Percentiles rank a stretch among this genome's conserved stretches.
phyloP scores from a whole-genome alignment of 2,329 filamentous ascomycete species.

The Penicillium sp. region DNA sequence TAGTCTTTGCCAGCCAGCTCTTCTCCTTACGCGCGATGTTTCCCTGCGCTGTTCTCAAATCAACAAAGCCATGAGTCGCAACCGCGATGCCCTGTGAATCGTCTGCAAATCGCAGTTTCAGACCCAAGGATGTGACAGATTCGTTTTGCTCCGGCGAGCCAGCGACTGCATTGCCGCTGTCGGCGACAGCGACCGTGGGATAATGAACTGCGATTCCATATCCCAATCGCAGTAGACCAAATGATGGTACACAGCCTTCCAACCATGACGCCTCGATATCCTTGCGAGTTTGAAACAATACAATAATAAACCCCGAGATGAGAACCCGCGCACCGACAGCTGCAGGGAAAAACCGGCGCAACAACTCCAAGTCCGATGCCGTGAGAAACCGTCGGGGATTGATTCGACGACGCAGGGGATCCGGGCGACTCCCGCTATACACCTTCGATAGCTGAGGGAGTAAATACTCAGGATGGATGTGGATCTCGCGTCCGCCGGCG shows the following conservation, averaged over 20 bases:
- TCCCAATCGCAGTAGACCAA: conserved; percentile 24
- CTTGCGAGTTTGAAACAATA: conserved; percentile 21
- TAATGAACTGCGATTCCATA: conserved; percentile 25
- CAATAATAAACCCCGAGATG: conserved; percentile 25
- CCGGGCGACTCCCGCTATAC: conserved; percentile 17
- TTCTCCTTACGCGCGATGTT: conserved; percentile 10
- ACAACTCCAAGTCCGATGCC: conserved; percentile 13
- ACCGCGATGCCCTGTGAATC: conserved; percentile 22
- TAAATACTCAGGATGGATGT: conserved; percentile 23
- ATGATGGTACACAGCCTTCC: conserved; percentile 23
- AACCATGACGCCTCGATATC: conserved; percentile 26
- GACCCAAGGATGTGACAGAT: conserved; percentile 19
- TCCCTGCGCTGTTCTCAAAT: conserved; percentile 16
- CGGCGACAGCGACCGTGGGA: conserved; percentile 12
- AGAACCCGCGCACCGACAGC: conserved; percentile 25
- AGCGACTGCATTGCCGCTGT: conserved; percentile 20
- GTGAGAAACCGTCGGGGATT: conserved; percentile 26
- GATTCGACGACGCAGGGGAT: conserved; percentile 18
- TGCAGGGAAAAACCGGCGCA: conserved; percentile 26
- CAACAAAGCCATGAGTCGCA: conserved; percentile 27
- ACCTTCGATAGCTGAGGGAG: conserved; percentile 18
- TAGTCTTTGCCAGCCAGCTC: conserved; percentile 12
- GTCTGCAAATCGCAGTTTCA: conserved; percentile 27
- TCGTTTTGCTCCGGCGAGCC: conserved; percentile 9
- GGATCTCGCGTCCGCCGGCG: conserved; percentile 27